These are phyloP conservation scores for Metschnikowia continentalis DNA, from an alignment of 805 yeast genomes.

Conservation along the genomic window DNA sequence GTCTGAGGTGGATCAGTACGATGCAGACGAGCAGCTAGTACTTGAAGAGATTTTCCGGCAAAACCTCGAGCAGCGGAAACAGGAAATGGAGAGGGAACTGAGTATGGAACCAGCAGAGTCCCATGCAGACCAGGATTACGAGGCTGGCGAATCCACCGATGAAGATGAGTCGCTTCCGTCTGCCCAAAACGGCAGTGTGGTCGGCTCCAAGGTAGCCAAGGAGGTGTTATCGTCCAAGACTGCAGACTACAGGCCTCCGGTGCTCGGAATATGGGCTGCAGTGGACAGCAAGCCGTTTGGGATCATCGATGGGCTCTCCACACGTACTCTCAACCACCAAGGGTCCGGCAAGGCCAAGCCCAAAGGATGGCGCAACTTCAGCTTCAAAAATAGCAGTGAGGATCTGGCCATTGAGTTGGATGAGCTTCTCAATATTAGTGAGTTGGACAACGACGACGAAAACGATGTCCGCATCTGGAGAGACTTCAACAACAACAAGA, in stretches of 20 bases:
- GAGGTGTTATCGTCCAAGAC: slow-evolving; percentile 87
- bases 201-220: slow-evolving; percentile 79
- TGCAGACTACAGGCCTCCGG: slow-evolving; percentile 85
- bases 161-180: slow-evolving; percentile 84
- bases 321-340: slow-evolving; percentile 59
- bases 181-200: slow-evolving; percentile 45
- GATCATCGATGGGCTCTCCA: slow-evolving; percentile 89
- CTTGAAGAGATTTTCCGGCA: slow-evolving; percentile 24
- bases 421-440: slow-evolving; percentile 84
- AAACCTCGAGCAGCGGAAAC: slow-evolving; percentile 18
- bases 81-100: slow-evolving; percentile 12
- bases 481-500: slow-evolving; percentile 42
- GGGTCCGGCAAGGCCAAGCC: slow-evolving; percentile 11
- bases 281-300: slow-evolving; percentile 79
- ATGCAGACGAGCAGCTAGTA: slow-evolving; percentile 19
- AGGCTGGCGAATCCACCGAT: slow-evolving; percentile 89
- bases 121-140: slow-evolving; percentile 39
- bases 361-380: slow-evolving; percentile 22
- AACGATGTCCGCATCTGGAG: slow-evolving; percentile 49
- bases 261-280: slow-evolving; percentile 88
- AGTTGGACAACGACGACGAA: slow-evolving; percentile 68
- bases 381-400: slow-evolving; percentile 20
- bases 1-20: slow-evolving; percentile 20
- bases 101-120: slow-evolving; percentile 18
- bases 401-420: slow-evolving; percentile 53